Evolutionary conservation across 192 early-diverging fungal species (phyloP).

Genomic region (Mortierella alpina): DNA sequence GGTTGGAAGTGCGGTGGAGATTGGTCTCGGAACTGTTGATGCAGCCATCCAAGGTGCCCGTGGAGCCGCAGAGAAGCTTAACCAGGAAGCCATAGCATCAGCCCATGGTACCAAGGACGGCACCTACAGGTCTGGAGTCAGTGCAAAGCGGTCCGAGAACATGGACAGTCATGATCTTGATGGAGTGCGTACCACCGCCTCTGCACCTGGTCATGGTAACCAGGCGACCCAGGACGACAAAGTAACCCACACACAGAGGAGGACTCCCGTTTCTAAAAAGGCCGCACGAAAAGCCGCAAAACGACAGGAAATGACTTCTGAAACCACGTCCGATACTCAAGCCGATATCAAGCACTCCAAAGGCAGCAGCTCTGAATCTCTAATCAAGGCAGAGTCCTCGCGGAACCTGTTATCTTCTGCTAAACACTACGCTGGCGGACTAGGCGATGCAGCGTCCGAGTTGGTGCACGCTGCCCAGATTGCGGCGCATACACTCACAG

Average conservation of each 20-base stretch:
- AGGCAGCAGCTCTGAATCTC: neutral
- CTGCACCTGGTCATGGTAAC: too few relatives aligned
- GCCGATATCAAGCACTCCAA: neutral
- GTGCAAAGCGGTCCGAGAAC: neutral
- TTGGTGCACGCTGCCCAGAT: neutral
- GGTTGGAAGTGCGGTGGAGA: neutral
- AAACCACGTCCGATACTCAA: neutral
- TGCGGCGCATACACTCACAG: neutral
- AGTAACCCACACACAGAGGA: too few relatives aligned
- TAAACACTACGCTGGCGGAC: constrained; percentile 1
- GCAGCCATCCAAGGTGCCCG: neutral
- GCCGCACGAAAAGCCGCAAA: too few relatives aligned
- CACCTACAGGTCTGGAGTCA: neutral
- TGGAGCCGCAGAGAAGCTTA: neutral
- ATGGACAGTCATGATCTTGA: too few relatives aligned
- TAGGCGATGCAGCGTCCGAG: constrained; percentile 9
- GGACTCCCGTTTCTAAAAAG: too few relatives aligned
- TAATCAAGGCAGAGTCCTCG: neutral
- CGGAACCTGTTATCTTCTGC: neutral
- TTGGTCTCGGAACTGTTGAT: neutral
- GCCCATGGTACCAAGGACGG: neutral
- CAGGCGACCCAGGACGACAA: too few relatives aligned
- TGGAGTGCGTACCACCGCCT: too few relatives aligned
- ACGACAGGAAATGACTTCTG: too few relatives aligned
- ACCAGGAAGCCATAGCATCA: neutral